Evolutionary conservation across 768 basidiomycete genomes (phyloP), one percentile per base, ranked within the genome.

Genomic region (Dioszegia crocea): DNA sequence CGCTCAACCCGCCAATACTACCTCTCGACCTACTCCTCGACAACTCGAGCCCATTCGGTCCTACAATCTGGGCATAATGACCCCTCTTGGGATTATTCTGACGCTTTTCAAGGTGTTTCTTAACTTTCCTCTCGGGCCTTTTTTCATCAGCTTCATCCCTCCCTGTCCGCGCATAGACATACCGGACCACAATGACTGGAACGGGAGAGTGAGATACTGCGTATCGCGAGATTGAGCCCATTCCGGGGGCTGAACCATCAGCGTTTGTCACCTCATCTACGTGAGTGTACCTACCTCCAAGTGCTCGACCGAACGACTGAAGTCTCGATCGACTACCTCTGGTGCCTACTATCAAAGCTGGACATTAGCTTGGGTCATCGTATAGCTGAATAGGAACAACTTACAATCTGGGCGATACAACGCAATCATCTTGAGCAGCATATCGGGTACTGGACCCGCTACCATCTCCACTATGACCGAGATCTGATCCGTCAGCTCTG

Each of bases 401-500:
- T 69, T 36, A 74, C 72, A 73, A 56, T 76, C 71, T 11, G 73
- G 75, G 39, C 75, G 59, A 41, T 75, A 76, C 6, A 96, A 83
- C 0, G 90, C 88, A 63, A 94, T 92, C 60, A 93, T 84, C 51
- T 93, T 87, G 71, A 97, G 90, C 54, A 98, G 86, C 10, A 89
- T 89, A 50, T 88, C 85, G 0, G 91, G 89, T 4, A 94, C 84
- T 56, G 86, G 87, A 30, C 94, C 96, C 0, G 92, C 89, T 48
- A 97, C 88, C 73, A 88, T 92, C 79, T 98, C 94, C 40, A 98
- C 85, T 50, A 96, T 87, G 50, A 99, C 82, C 0, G 88, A 91
- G 26, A 98, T 82, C 86, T 89, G 57, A 23, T 27, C 31, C 19
- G 31, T 33, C 21, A 33, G 36, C 53, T 33, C 33, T 33, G 14